Percentiles rank a stretch among this genome's conserved stretches.
These are phyloP conservation scores for Stagonosporopsis chrysanthemi DNA, from an alignment of 2,329 filamentous ascomycete genomes.

Conservation along the genomic window DNA sequence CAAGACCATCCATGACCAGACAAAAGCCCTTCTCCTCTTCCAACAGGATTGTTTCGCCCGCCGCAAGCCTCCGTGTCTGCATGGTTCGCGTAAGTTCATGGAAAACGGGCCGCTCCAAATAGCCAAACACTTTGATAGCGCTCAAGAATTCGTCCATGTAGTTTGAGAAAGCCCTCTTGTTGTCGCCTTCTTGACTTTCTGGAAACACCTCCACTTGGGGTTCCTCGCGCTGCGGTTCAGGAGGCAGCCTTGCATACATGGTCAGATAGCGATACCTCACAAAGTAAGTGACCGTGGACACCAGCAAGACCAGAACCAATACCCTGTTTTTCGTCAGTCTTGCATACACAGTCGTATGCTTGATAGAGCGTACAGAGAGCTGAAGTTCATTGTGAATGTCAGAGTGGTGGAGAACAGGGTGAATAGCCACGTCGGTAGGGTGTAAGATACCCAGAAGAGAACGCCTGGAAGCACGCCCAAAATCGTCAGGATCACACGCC, in stretches of 20 bases:
- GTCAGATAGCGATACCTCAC: conserved; percentile 95
- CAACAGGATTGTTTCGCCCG: conserved; percentile 90
- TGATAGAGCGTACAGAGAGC: conserved; percentile 74
- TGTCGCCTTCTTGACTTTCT: conserved; percentile 86
- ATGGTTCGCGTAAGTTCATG: conserved; percentile 97
- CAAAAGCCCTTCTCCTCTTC: conserved; percentile 99
- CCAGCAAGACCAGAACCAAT: conserved; percentile 75
- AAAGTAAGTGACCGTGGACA: conserved; percentile 91
- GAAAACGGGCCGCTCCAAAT: conserved; percentile 93
- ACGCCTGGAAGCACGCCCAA: conserved; percentile 64
- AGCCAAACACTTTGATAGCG: conserved; percentile 98
- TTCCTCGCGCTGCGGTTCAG: conserved; percentile 94
- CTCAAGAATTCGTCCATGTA: conserved; percentile 98
- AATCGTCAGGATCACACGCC: conserved; percentile 58
- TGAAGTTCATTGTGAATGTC: conserved; percentile 99
- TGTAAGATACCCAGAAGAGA: conserved; percentile 84
- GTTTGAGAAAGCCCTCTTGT: conserved; percentile 90
- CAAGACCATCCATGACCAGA: conserved; percentile 92
- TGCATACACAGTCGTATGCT: neutral
- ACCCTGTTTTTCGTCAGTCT: conserved; percentile 44
- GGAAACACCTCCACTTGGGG: conserved; percentile 95
- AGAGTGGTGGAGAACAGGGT: conserved; percentile 88
- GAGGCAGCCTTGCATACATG: conserved; percentile 93
- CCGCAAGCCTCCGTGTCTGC: conserved; percentile 96
- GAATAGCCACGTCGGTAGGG: conserved; percentile 87